Evolutionary conservation across 2,329 filamentous ascomycete genomes (phyloP), one percentile per base, ranked within the genome.

Genomic region (Paradendryphiella salina): DNA sequence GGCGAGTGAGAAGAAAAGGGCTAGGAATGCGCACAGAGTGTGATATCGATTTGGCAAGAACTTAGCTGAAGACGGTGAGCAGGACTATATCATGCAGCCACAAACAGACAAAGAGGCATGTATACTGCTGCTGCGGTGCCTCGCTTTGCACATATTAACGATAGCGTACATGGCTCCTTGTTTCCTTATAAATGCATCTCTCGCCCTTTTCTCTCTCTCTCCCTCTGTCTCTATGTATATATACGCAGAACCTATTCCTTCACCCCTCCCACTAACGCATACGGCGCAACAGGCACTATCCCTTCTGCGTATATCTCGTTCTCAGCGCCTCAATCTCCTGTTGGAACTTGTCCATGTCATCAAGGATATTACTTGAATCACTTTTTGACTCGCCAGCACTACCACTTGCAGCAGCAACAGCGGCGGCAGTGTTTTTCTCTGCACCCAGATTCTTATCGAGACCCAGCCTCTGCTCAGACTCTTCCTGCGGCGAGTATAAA

Each of bases 311-410:
- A 49, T 64, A 72, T 46, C 55, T 52, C n/a, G 56, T 50, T 51
- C 68, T 64, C 57, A 74, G 40, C 59, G 68, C 70, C 37, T 74
- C 72, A 54, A 74, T 70, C 59, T 74, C 72, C 6, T 62, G 60
- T 53, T 74, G 72, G 23, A 74, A 73, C 53, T 59, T 67, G 28
- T 73, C 71, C 70, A 74, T 71, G 41, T 74, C 72, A 41, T 71
- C 69, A 11, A 74, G 49, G 4, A 74, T 70, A 49, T 64, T 72
- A 13, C 50, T 60, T 7, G 63, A 54, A 29, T 61, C 59, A 29
- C 54, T 66, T 26, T 55, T 52, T 7, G 26, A 14, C 14, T 28
- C 38, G 5, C 20, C 20, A 5, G 14, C 20, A 32, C 36, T 6
- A 23, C 35, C 5, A 40, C 36, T 36, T 47, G 26, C 5, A 28